Evolutionary conservation across 192 early-diverging fungal species (phyloP).

Genomic region (Chytriomyces sp.): DNA sequence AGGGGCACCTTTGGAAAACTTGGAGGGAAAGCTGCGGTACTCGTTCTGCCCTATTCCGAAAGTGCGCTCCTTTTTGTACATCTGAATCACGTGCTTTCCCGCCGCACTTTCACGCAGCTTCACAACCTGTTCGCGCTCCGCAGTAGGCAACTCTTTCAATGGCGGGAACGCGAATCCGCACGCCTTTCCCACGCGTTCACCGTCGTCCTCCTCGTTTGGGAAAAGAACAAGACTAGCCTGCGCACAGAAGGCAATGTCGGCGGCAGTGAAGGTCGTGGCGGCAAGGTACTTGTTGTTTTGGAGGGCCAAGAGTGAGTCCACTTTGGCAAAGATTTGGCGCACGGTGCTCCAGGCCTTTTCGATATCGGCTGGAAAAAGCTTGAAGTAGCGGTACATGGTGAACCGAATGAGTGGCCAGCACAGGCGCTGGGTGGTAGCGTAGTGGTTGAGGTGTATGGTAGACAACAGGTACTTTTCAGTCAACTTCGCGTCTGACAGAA

Average conservation of each 20-base stretch:
- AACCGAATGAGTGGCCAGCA: slow-evolving; percentile 38
- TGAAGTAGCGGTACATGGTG: slow-evolving; percentile 12
- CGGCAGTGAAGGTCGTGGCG: slow-evolving; percentile 41
- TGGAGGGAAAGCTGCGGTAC: slow-evolving; percentile 23
- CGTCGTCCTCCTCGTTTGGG: slow-evolving; percentile 36
- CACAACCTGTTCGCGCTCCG: slow-evolving; percentile 1
- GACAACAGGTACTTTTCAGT: slow-evolving; percentile 36
- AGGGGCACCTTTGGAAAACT: slow-evolving; percentile 11
- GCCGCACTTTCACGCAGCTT: slow-evolving; percentile 33
- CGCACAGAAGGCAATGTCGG: slow-evolving; percentile 48
- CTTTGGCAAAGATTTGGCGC: slow-evolving; percentile 22
- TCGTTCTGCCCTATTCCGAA: not conserved
- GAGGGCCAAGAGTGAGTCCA: slow-evolving; percentile 16
- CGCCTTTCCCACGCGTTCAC: not conserved
- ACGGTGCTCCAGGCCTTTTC: slow-evolving; percentile 38
- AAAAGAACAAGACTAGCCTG: slow-evolving; percentile 45
- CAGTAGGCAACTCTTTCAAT: slow-evolving; percentile 32
- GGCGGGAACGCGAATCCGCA: slow-evolving; percentile 27
- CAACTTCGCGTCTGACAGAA: slow-evolving; percentile 6
- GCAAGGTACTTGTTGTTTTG: slow-evolving; percentile 23
- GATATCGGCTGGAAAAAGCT: not conserved
- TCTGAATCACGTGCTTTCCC: slow-evolving; percentile 42
- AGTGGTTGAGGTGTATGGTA: slow-evolving; percentile 35
- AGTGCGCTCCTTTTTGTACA: slow-evolving; percentile 42
- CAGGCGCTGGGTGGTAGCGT: slow-evolving; percentile 5